Base-by-base conservation (phyloP, 345 rosid genomes). In the Populus tremula region DNA sequence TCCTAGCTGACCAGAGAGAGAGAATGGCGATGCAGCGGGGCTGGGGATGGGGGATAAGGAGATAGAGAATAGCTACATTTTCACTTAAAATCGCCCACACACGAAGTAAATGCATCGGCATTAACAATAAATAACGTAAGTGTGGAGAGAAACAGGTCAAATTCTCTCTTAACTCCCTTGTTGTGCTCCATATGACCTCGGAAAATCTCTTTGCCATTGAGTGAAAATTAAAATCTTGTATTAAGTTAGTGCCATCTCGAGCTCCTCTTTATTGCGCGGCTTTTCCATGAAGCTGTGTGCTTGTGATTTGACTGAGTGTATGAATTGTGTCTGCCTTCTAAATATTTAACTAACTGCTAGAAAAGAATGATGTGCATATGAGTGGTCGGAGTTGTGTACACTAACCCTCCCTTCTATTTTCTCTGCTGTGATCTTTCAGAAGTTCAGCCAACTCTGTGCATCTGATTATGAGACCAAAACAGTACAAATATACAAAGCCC, bases 371-470 rank as follows among this genome's bases (percentile, higher is more conserved):
- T 70, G 78, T 13, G 31, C 62, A 1, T 36, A 43, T 25, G 73
- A 59, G 41, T 69, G 69, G 45, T 16, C 36, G 66, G 29, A 45
- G 23, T 18, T 73, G 2, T n/a, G 13, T 61, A 23, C 8, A 45
- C 10, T 61, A 16, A 20, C 45, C 50, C 62, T 70, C 29, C 23
- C 65, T 21, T 23, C 25, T 49, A 45, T 6, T 65, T 63, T 70
- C 31, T 67, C 45, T 74, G 62, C 35, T 61, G 66, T 76, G 43
- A 56, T 73, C 35, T 82, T 88, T 69, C 92, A 96, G 99, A 96
- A 98, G 61, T 96, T 92, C 87, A 93, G 99, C 85, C 99, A 95
- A 77, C 75, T 96, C 79, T 96, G 99, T 78, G 54, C 84, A 35
- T 96, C 89, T 79, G 96, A 96, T 83, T 96, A 89, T 73, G 82